phyloP scores from a whole-genome alignment of 202 grass and related monocot species.

The Dendrocalamus latiflorus region DNA sequence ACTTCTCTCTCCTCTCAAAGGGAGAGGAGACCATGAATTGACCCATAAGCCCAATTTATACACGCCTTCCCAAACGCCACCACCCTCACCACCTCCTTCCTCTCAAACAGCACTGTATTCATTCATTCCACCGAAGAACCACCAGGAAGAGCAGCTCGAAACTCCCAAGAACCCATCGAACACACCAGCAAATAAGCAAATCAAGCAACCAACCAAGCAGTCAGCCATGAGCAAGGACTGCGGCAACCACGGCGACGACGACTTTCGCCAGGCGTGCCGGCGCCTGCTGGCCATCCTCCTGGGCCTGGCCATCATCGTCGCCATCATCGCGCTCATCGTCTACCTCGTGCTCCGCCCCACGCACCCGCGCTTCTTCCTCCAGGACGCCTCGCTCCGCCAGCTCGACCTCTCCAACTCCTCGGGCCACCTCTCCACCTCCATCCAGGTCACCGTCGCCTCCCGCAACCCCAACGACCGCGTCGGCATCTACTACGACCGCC shows the following conservation, averaged over 20 bases:
- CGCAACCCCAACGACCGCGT: no score
- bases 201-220: neutral
- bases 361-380: no score
- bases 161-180: neutral
- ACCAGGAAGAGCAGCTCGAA: neutral
- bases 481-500: no score
- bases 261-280: neutral
- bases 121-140: neutral
- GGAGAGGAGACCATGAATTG: neutral
- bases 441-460: no score
- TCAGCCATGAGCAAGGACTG: conserved; percentile 50
- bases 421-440: no score
- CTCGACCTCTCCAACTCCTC: no score
- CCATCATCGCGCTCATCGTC: conserved; percentile 47
- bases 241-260: conserved; percentile 45
- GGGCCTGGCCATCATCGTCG: conserved; percentile 20
- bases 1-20: neutral
- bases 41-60: neutral
- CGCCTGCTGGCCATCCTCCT: conserved; percentile 8
- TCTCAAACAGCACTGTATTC: neutral
- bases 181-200: neutral
- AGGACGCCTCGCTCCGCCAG: no score
- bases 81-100: no score
- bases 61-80: neutral
- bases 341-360: no score